Conservation (phyloP, 2,329 filamentous ascomycete genomes). For the Ceratocystis cubensis region DNA sequence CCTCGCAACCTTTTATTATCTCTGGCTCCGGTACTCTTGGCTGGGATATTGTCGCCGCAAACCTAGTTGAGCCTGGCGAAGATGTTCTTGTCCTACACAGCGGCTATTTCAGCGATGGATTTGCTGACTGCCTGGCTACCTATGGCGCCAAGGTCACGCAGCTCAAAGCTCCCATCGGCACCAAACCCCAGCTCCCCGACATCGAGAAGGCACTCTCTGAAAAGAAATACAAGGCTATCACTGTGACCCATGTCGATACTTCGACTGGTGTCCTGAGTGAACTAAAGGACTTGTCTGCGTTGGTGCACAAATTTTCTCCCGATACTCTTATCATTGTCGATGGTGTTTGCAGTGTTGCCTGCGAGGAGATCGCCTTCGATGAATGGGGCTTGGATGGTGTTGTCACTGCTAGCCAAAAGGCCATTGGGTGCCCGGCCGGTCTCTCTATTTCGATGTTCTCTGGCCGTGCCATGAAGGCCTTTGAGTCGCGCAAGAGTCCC, state of each 20-base stretch:
- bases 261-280: slow-evolving; percentile 93
- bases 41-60: slow-evolving; percentile 93
- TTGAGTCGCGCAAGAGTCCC: slow-evolving; percentile 68
- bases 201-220: slow-evolving; percentile 78
- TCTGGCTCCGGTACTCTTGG: slow-evolving; percentile 90
- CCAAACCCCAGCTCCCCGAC: slow-evolving; percentile 71
- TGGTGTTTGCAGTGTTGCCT: slow-evolving; percentile 92
- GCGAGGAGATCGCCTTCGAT: slow-evolving; percentile 92
- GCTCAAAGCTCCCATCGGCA: slow-evolving; percentile 77
- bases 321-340: slow-evolving; percentile 88
- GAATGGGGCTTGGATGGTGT: slow-evolving; percentile 89
- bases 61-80: slow-evolving; percentile 79
- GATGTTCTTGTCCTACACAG: slow-evolving; percentile 87
- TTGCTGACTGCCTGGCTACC: slow-evolving; percentile 79
- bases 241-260: slow-evolving; percentile 93
- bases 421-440: slow-evolving; percentile 87
- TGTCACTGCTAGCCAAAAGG: slow-evolving; percentile 91
- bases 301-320: slow-evolving; percentile 76
- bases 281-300: slow-evolving; percentile 67
- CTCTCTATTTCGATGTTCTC: slow-evolving; percentile 92
- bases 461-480: slow-evolving; percentile 67
- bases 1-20: slow-evolving; percentile 82
- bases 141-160: slow-evolving; percentile 88
- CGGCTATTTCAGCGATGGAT: slow-evolving; percentile 93
- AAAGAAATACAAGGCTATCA: slow-evolving; percentile 89